Base-by-base conservation (phyloP, 2,329 filamentous ascomycete species). In the Ophiostoma fasciatum region DNA sequence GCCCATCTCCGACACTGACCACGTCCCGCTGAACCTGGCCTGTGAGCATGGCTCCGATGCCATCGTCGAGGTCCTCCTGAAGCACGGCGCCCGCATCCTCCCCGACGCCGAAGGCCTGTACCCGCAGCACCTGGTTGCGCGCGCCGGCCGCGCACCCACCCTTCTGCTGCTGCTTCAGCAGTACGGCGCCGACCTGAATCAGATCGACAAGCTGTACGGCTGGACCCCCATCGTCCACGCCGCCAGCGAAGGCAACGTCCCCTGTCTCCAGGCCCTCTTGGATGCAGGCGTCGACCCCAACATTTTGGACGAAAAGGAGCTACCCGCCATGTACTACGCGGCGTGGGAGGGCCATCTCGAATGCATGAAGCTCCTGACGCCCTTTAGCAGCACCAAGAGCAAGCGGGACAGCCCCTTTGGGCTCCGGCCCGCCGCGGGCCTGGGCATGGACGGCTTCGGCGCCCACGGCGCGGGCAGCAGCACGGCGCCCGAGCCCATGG, bases 211-310 rank as follows among this genome's bases (percentile, higher is more conserved):
- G 58, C 67, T 98, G 13, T 96, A 96, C 48, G 84, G 88, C 42
- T 98, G 90, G 90, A 96, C 90, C 3, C 87, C 90, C 0, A 65
- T 98, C 5, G 90, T 98, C 39, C 88, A 98, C 54, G 88, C 90
- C 3, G 90, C 90, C 9, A 94, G 87, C 52, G 90, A 98, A 60
- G 90, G 90, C 17, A 92, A 94, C 52, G 80, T 94, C 2, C 76
- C 81, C 19, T 94, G 87, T 50, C 64, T 98, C 29, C 73, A 84
- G 46, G 82, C 78, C 2, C 66, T 98, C 4, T 65, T 98, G 10
- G 74, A 84, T 36, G 74, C 81, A 43, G 79, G 81, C 7, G 87
- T 80, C 4, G 74, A 92, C 48, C 71, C 80, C 1, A 78, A 77
- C 45, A 81, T 85, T 37, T 61, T 83, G 29, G 90, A 98, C 51